phyloP scores from a whole-genome alignment of 2,329 filamentous ascomycete genomes.

The Basipetospora sp. region DNA sequence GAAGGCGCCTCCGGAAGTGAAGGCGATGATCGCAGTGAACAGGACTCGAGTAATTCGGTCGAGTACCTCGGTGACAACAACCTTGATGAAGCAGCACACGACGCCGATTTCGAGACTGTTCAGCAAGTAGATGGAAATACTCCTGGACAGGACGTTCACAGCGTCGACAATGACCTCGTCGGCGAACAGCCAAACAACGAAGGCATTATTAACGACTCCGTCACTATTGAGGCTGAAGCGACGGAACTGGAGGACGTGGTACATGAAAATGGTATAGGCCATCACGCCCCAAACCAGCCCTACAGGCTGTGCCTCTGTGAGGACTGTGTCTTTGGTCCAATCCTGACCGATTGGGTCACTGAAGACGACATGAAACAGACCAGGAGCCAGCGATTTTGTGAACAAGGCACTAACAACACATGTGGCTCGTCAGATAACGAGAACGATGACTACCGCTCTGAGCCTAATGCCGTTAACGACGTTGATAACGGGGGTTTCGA shows the following conservation, averaged over 20 bases:
- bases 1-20: too few species aligned
- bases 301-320: neutral
- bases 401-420: neutral
- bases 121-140: neutral
- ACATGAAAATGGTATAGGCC: conserved; percentile 5
- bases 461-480: neutral
- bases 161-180: neutral
- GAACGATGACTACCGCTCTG: neutral
- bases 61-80: too few species aligned
- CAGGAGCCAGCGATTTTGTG: neutral
- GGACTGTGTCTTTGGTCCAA: neutral
- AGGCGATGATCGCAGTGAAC: too few species aligned
- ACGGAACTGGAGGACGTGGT: too few species aligned
- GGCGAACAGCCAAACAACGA: neutral
- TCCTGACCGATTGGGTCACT: neutral
- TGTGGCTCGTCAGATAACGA: neutral
- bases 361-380: neutral
- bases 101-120: neutral
- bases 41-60: too few species aligned
- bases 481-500: conserved; percentile 1
- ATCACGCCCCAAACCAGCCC: neutral
- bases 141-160: too few species aligned
- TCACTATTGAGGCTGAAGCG: too few species aligned
- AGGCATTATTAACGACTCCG: too few species aligned
- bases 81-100: neutral